A percentile compares a stretch with the other conserved stretches of the same genome.
These are phyloP conservation scores for Scopulariopsis brevicaulis DNA, from an alignment of 2,329 filamentous ascomycete species.

Conservation along the genomic window DNA sequence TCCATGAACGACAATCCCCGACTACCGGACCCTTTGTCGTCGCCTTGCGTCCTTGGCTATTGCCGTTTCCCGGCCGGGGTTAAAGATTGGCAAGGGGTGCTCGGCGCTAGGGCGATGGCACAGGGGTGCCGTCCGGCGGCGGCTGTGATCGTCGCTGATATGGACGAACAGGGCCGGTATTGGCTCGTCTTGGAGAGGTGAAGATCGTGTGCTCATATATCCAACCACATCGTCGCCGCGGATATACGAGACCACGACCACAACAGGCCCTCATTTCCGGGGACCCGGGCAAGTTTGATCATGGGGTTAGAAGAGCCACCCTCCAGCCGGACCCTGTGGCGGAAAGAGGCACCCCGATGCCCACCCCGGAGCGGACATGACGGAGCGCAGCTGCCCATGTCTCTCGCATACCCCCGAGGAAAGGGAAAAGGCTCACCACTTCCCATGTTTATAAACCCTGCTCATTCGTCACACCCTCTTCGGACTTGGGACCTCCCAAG, in stretches of 20 bases:
- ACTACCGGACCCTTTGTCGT: no score
- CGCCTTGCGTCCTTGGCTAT: no score
- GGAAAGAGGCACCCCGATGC: neutral
- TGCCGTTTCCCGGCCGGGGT: neutral
- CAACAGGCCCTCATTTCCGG: neutral
- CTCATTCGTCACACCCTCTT: neutral
- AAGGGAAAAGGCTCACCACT: neutral
- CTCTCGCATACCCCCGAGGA: neutral
- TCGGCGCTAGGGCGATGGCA: neutral
- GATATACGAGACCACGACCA: neutral
- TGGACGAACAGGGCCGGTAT: neutral
- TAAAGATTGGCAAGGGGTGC: neutral
- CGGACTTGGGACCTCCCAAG: neutral
- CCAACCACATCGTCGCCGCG: neutral
- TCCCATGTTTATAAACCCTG: neutral
- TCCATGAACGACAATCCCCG: no score
- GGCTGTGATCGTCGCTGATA: neutral
- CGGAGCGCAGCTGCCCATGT: neutral
- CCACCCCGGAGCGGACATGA: neutral
- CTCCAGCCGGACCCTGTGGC: neutral
- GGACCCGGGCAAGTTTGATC: neutral
- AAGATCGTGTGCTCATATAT: neutral
- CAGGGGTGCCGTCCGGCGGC: neutral
- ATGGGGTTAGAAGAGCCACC: neutral
- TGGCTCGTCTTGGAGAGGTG: neutral